Evolutionary conservation across 495 filamentous ascomycete species (phyloP), one percentile per base, ranked within the genome.

Genomic region (Trichoderma asperelloides): DNA sequence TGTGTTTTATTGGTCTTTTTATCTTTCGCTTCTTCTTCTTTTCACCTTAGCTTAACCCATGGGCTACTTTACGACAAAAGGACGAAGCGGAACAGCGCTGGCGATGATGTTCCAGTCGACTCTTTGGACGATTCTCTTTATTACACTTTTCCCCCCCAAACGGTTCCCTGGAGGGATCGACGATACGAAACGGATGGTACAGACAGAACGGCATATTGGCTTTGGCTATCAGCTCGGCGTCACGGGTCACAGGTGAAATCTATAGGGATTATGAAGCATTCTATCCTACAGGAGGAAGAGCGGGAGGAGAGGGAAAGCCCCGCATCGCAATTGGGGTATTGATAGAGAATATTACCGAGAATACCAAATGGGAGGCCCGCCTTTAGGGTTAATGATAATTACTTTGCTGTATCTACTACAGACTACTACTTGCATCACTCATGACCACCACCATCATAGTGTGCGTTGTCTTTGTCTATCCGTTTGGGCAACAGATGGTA

Each of bases 201-300:
- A 37, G 43, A 47, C 15, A 18, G 23, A 21, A 21, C 25, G 23
- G 27, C 55, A 60, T 60, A 3, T 60, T 60, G 55, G 27, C 55
- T 60, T 60, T 60, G 55, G 55, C 55, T 60, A 60, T 30, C 55
- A 27, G 55, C 55, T 60, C 55, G 55, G 55, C 55, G 55, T 60
- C 55, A 28, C 27, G 23, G 55, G 23, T 60, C 55, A 21, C 33
- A 37, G 33, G 33, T 37, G 55, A 30, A 13, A 60, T 60, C 23
- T 60, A 60, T 60, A 60, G 55, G 55, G 55, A 28, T 60, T 60
- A 60, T 60, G 55, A 60, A 27, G 55, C 55, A 60, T 60, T 60
- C 55, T 18, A 30, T 60, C 23, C 55, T 60, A 60, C 27, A 51
- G 47, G 25, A 60, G 51, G 13, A 55, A 55, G 49, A n/a, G 21